Base-by-base conservation (phyloP, 805 yeast species). In the Starmerella khaoyaiensis region DNA sequence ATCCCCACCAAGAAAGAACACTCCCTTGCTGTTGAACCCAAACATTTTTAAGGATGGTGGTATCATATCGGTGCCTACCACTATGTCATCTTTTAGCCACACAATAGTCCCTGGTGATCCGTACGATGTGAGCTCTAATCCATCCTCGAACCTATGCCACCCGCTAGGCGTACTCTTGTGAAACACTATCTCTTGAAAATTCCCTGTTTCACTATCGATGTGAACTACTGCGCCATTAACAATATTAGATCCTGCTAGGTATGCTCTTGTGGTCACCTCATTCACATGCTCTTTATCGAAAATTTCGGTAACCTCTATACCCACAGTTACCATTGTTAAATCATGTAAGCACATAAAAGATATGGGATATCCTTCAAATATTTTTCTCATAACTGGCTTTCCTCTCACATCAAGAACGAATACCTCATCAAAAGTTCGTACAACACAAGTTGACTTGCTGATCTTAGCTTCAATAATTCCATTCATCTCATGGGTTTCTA, bases 61-160 rank as follows among this genome's bases (percentile, higher is more conserved):
- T n/a, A n/a, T n/a, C n/a, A n/a, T n/a, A n/a, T n/a, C n/a, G n/a
- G n/a, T n/a, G n/a, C n/a, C n/a, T n/a, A n/a, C n/a, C n/a, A n/a
- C n/a, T n/a, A n/a, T n/a, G n/a, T n/a, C n/a, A n/a, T n/a, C 11
- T 15, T 30, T 16, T 6, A 30, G 16, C 23, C 33, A 19, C 11
- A 18, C 7, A 10, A 25, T 25, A 16, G 22, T 7, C 23, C 23
- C 23, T 16, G 14, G 22, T 7, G 23, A 18, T 19, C 33, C 33
- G 14, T 30, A 30, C 6, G 22, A 12, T 8, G 23, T 18, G 14
- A 30, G 4, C 15, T 30, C 23, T 17, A 21, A 6, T 4, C 23
- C 23, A 30, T 30, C 16, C 14, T 14, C 15, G 14, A 30, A 30
- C 16, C n/a, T 30, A 32, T 26, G 28, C 40, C 40, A 20, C 16